A percentile compares a stretch with the other conserved stretches of the same genome.
phyloP scores from a whole-genome alignment of 805 yeast species.

The Tetrapisispora taiwanensis region DNA sequence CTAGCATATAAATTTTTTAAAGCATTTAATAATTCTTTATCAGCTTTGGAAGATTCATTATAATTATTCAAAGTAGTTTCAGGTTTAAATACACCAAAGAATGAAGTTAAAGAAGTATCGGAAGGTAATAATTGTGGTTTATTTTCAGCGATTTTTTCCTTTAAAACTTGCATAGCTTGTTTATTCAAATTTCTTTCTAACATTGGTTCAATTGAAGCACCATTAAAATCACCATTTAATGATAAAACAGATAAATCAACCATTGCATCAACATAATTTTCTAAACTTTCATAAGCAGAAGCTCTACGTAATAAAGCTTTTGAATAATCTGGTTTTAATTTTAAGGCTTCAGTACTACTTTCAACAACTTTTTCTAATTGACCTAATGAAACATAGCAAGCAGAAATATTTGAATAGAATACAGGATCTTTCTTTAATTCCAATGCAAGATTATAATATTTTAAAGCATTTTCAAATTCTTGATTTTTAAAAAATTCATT shows the following conservation, averaged over 20 bases:
- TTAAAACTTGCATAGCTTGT: conserved; percentile 65
- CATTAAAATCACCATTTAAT: conserved; percentile 72
- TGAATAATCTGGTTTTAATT: conserved; percentile 78
- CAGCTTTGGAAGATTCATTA: conserved; percentile 49
- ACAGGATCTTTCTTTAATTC: conserved; percentile 72
- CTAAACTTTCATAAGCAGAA: conserved; percentile 76
- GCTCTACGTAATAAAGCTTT: conserved; percentile 93
- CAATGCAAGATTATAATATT: conserved; percentile 70
- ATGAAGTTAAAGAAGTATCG: conserved; percentile 72
- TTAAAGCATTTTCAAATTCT: conserved; percentile 65
- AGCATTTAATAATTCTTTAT: conserved; percentile 55
- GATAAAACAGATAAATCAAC: conserved; percentile 85
- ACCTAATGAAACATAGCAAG: conserved; percentile 78
- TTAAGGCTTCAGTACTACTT: conserved; percentile 79
- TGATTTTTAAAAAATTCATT: conserved; percentile 65
- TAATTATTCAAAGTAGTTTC: conserved; percentile 41
- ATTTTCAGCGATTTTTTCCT: conserved; percentile 40
- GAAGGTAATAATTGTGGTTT: conserved; percentile 50
- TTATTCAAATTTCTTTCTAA: conserved; percentile 80
- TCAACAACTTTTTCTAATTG: conserved; percentile 76
- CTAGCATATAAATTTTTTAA: conserved; percentile 43
- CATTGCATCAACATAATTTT: conserved; percentile 72
- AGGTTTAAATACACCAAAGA: conserved; percentile 72
- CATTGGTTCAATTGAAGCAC: conserved; percentile 64
- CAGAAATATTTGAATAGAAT: conserved; percentile 91